Evolutionary conservation across 1,284 basidiomycete species (phyloP).

Genomic region (Pseudozyma tsukubaensis): DNA sequence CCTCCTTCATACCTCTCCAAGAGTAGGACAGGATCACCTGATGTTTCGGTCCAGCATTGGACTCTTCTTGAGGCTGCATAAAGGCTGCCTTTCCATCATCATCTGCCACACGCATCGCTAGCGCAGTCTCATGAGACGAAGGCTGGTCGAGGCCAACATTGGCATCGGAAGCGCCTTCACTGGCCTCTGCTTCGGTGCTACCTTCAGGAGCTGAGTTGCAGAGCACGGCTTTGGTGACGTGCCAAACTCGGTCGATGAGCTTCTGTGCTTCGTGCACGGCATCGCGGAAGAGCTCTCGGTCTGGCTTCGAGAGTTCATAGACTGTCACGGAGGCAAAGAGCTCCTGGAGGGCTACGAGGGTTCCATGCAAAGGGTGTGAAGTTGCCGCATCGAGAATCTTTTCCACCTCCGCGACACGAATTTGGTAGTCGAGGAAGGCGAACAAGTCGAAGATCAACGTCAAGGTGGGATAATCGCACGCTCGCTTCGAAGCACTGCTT

Average conservation of each 20-base stretch:
- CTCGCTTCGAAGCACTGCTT: background rate
- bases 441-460: slow-evolving; percentile 62
- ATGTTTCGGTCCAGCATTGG: slow-evolving; percentile 57
- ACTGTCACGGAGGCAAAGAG: slow-evolving; percentile 52
- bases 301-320: slow-evolving; percentile 14
- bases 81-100: slow-evolving; percentile 42
- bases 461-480: slow-evolving; percentile 18
- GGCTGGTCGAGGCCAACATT: slow-evolving; percentile 47
- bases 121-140: slow-evolving; percentile 49
- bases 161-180: slow-evolving; percentile 19
- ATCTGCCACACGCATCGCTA: slow-evolving; percentile 54
- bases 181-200: slow-evolving; percentile 19
- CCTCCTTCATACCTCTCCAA: slow-evolving; percentile 69
- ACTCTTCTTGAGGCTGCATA: slow-evolving; percentile 45
- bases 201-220: slow-evolving; percentile 66
- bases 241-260: slow-evolving; percentile 64
- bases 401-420: slow-evolving; percentile 50
- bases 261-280: slow-evolving; percentile 53
- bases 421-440: slow-evolving; percentile 50
- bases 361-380: slow-evolving; percentile 66
- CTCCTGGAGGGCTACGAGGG: slow-evolving; percentile 65
- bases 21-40: slow-evolving; percentile 68
- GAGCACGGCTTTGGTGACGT: slow-evolving; percentile 63
- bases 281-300: slow-evolving; percentile 23
- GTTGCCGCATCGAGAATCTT: slow-evolving; percentile 60